phyloP scores from a whole-genome alignment of 2,329 filamentous ascomycete species.

The Biscogniauxia marginata region DNA sequence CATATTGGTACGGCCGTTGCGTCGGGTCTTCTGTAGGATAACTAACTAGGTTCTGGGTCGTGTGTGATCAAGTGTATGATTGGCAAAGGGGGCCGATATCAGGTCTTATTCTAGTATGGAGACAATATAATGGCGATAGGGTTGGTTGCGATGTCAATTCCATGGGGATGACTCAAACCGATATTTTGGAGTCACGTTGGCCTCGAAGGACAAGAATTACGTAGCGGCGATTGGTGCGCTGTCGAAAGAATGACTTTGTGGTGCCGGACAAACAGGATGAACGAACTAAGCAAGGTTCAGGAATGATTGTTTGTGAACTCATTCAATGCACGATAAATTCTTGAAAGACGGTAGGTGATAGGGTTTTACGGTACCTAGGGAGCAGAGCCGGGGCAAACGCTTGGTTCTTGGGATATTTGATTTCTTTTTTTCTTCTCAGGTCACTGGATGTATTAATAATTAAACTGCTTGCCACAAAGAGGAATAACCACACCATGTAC shows the following conservation, averaged over 20 bases:
- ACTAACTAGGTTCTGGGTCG: background rate
- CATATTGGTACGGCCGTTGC: slow-evolving; percentile 40
- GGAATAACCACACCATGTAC: no score
- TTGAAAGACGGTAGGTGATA: background rate
- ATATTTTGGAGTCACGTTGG: no score
- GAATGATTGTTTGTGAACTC: slow-evolving; percentile 2
- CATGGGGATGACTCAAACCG: slow-evolving; percentile 26
- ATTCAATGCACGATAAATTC: slow-evolving; percentile 15
- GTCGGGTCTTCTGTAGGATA: slow-evolving; percentile 1
- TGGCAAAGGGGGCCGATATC: slow-evolving; percentile 12
- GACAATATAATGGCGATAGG: slow-evolving; percentile 19
- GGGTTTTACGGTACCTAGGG: no score
- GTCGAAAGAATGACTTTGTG: background rate
- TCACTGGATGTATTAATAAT: no score
- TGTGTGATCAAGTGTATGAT: background rate
- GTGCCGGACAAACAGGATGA: background rate
- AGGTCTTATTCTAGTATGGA: slow-evolving; percentile 29
- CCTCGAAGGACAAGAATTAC: no score
- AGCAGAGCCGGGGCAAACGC: no score
- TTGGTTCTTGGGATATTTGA: no score
- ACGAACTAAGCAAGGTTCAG: background rate
- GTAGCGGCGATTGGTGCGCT: background rate
- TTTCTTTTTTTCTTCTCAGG: background rate
- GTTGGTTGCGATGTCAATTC: slow-evolving; percentile 26
- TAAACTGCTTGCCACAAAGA: background rate